Conservation (phyloP, 2,329 filamentous ascomycete species). For the Diaporthe sp. region DNA sequence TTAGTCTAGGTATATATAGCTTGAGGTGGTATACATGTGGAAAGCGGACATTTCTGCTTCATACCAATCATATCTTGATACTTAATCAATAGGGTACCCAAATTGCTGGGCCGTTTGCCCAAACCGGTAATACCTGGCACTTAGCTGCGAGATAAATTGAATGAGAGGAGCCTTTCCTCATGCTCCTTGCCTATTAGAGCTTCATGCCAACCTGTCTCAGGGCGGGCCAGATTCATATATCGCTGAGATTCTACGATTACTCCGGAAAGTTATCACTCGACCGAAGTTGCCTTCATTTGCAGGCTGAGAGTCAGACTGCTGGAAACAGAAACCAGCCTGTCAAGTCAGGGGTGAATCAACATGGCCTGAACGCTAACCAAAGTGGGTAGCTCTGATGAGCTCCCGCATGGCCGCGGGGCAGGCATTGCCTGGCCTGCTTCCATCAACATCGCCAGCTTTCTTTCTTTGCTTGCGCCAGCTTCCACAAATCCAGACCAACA, state of each 20-base stretch:
- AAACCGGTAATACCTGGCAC: not conserved
- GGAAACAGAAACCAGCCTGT: not conserved
- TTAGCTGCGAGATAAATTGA: not conserved
- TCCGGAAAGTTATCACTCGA: no score
- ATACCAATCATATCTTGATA: not conserved
- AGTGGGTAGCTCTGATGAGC: slow-evolving; percentile 31
- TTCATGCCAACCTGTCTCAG: not conserved
- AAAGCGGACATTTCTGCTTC: not conserved
- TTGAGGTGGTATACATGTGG: not conserved
- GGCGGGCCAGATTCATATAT: not conserved
- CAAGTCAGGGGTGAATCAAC: not conserved
- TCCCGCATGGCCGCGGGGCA: slow-evolving; percentile 25
- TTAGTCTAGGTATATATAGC: not conserved
- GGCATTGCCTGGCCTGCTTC: slow-evolving; percentile 20
- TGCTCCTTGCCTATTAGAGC: not conserved
- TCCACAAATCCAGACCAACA: not conserved
- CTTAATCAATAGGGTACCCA: not conserved
- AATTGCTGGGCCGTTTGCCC: not conserved
- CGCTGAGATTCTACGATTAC: not conserved
- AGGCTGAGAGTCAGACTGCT: not conserved
- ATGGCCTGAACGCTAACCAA: slow-evolving; percentile 16
- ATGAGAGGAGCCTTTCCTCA: not conserved
- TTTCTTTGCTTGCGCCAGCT: slow-evolving; percentile 20
- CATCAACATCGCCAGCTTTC: slow-evolving; percentile 26
- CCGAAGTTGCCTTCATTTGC: no score